Conservation (phyloP, 192 early-diverging fungal species). For the Podochytrium sp. region DNA sequence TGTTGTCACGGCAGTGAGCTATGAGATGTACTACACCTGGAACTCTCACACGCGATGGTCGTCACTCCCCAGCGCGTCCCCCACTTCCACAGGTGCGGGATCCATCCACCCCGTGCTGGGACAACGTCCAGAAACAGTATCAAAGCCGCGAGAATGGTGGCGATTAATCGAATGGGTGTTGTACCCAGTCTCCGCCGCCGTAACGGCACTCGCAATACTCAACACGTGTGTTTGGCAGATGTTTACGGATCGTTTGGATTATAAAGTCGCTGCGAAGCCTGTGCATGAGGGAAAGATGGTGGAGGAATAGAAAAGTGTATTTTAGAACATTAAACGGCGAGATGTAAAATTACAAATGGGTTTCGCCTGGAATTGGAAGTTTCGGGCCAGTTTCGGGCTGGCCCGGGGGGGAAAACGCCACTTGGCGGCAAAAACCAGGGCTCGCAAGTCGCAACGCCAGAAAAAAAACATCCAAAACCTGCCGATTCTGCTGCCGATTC, state of each 20-base stretch:
- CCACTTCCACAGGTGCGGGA: neutral
- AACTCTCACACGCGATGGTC: neutral
- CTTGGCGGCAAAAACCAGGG: no score
- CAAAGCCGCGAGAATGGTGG: neutral
- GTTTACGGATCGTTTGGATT: neutral
- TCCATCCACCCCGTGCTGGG: neutral
- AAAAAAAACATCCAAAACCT: no score
- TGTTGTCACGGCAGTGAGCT: slow-evolving; percentile 1
- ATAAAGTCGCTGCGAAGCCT: slow-evolving; percentile 20
- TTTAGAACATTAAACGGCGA: no score
- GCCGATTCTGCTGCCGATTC: no score
- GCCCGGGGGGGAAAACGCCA: no score
- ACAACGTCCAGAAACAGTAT: neutral
- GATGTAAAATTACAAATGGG: no score
- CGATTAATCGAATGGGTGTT: slow-evolving; percentile 9
- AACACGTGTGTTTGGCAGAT: slow-evolving; percentile 1
- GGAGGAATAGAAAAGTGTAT: no score
- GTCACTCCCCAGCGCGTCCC: neutral
- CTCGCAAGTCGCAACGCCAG: no score
- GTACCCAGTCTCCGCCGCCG: neutral
- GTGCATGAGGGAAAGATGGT: no score
- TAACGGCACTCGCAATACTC: neutral
- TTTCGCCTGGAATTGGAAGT: no score
- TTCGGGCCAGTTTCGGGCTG: no score
- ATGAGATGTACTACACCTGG: slow-evolving; percentile 4